Evolutionary conservation across 257 asterid genomes (phyloP), one percentile per base, ranked within the genome.

Genomic region (Solanum arcanum): DNA sequence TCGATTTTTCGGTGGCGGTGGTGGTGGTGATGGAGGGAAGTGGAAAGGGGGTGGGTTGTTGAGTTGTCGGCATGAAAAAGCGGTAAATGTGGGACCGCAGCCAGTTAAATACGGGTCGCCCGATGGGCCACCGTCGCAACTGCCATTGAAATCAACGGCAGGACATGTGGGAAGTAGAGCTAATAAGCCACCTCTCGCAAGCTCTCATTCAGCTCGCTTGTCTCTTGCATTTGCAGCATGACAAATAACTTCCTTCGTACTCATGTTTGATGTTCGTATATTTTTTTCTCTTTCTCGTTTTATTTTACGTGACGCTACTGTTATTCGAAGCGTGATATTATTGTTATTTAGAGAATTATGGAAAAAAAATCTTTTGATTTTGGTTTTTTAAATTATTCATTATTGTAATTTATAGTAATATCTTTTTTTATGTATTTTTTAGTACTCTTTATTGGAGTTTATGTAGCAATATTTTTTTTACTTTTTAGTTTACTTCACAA

Each of bases 31-130:
- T 11, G 74, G 87, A 25, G 89, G 89, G 52, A 92, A 90, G 87
- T 89, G 88, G 85, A 88, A 88, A 44, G 96, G 94, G 8, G 88
- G 89, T 7, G 95, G 96, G 89, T 83, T 93, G 91, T 88, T 95
- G 93, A 92, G 97, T 83, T 95, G 98, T 82, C 93, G 98, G 84
- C 96, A 95, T 83, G 98, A 94, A 88, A 94, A 94, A 90, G 95
- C 98, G 66, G 97, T 94, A 89, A 93, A 90, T 44, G 98, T 95
- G 86, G 98, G 97, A 13, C 98, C 97, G 3, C 92, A 90, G 87
- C 98, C 97, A 76, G 88, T 93, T 81, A 94, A 92, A 86, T 90
- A 87, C 83, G 87, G 76, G 88, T 87, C 80, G 87, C 7, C 81
- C 33, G 16, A 69, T 4, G 83, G 44, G 29, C 69, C 39, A 29